These are phyloP conservation scores for Endoconidiophora laricicola DNA, from an alignment of 2,329 filamentous ascomycete species.

Conservation along the genomic window DNA sequence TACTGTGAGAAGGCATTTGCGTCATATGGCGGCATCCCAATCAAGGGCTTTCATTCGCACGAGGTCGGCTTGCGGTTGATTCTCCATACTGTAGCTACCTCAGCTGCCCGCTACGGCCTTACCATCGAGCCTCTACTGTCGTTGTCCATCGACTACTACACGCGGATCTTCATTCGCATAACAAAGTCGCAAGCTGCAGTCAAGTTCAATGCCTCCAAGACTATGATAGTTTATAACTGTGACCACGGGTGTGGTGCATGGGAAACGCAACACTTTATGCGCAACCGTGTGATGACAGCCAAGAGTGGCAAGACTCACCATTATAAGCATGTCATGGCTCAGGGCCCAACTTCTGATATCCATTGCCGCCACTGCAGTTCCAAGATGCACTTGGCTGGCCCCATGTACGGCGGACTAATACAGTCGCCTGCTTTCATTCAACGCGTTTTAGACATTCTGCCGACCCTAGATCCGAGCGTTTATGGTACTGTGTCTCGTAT, in stretches of 20 bases:
- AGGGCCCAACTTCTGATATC: constrained; percentile 49
- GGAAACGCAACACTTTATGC: constrained; percentile 64
- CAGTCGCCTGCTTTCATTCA: constrained; percentile 75
- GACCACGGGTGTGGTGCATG: constrained; percentile 84
- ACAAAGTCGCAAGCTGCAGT: constrained; percentile 66
- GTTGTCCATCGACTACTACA: constrained; percentile 91
- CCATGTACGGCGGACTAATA: constrained; percentile 85
- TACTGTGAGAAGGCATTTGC: constrained; percentile 90
- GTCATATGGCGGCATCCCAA: constrained; percentile 77
- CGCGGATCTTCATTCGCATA: constrained; percentile 72
- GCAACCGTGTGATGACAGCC: constrained; percentile 46
- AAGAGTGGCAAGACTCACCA: constrained; percentile 54
- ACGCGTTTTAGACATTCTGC: constrained; percentile 56
- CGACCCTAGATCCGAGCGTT: constrained; percentile 44
- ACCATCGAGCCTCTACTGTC: constrained; percentile 82
- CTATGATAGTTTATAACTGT: constrained; percentile 85
- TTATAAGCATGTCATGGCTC: constrained; percentile 63
- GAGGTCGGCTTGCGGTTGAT: constrained; percentile 81
- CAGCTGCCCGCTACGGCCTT: constrained; percentile 72
- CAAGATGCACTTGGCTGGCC: constrained; percentile 75
- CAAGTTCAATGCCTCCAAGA: constrained; percentile 80
- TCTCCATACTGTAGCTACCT: constrained; percentile 60
- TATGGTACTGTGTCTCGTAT: constrained; percentile 73
- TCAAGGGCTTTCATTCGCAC: constrained; percentile 74
- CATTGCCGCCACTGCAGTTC: constrained; percentile 70